Evolutionary conservation across 2,329 filamentous ascomycete species (phyloP), one percentile per base, ranked within the genome.

Genomic region (Pseudogymnoascus sp.): DNA sequence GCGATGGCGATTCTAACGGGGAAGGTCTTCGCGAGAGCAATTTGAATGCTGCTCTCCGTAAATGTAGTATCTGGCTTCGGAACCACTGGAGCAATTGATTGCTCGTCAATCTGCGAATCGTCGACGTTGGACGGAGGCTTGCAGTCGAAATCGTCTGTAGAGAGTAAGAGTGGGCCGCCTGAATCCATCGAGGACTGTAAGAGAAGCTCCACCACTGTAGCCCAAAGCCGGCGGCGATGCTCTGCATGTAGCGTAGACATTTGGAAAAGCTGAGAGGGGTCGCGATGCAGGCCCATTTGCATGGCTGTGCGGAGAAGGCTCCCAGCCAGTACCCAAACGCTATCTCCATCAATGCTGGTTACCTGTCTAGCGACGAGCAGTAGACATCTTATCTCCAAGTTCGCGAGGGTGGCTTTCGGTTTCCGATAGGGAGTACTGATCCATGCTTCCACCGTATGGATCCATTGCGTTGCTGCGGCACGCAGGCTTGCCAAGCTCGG

Each of bases 211-310:
- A 84, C 65, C 10, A 84, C 77, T 0, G 82, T 82, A 5, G 78
- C 78, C 84, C 83, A 86, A 0, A 86, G 68, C 2, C 83, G 78
- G 2, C 83, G 75, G 3, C 83, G 76, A 72, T 84, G 78, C 70
- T 86, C 83, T 4, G 78, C 76, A 19, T 76, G 74, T 60, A 81
- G 78, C 1, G 72, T 70, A 1, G 79, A 77, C 75, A 82, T 79
- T 16, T 76, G 73, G 7, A 76, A 73, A 6, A 83, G 76, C 59
- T 78, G 74, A 40, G 74, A 75, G 0, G 84, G 83, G 63, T 86
- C 83, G 5, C 82, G 78, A 68, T 86, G 82, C 7, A 86, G 75
- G 3, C 84, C 83, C 77, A 85, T 83, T 61, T 37, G 78, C 72
- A 85, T 81, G 61, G 82, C 84, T 7, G 77, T 77, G 3, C 83